Evolutionary conservation across 2,329 filamentous ascomycete species (phyloP).

Genomic region (Alternaria postmessia): DNA sequence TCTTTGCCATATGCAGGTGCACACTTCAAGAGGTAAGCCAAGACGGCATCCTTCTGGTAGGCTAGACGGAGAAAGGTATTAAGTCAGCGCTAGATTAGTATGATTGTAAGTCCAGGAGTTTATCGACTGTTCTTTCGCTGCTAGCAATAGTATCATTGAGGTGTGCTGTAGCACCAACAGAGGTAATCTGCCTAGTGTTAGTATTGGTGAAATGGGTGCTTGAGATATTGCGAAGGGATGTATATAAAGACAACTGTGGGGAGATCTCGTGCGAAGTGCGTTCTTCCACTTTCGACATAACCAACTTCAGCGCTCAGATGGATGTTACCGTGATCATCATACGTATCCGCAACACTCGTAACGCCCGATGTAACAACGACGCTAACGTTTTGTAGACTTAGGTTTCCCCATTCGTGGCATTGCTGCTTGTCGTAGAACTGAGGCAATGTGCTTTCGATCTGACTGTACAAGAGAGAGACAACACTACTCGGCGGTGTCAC

Average conservation of each 20-base stretch:
- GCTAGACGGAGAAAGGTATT: constrained; percentile 55
- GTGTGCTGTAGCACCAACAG: constrained; percentile 64
- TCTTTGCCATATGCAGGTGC: constrained; percentile 18
- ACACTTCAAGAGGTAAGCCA: constrained; percentile 15
- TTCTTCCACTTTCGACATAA: constrained; percentile 29
- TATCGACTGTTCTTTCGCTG: constrained; percentile 55
- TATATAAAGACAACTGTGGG: constrained; percentile 70
- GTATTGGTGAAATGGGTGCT: not conserved
- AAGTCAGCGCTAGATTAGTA: constrained; percentile 53
- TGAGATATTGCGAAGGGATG: not conserved
- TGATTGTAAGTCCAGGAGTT: constrained; percentile 8
- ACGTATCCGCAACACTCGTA: too few species aligned
- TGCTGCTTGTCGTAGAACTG: constrained; percentile 60
- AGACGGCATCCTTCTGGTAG: constrained; percentile 52
- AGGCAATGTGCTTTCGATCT: constrained; percentile 61
- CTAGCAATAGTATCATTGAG: constrained; percentile 43
- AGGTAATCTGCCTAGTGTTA: constrained; percentile 52
- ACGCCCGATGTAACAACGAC: constrained; percentile 44
- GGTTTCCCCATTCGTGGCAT: constrained; percentile 58
- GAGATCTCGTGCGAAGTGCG: constrained; percentile 66
- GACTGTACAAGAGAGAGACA: constrained; percentile 63
- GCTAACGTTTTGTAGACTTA: constrained; percentile 53
- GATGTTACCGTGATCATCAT: too few species aligned
- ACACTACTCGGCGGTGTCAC: constrained; percentile 58
- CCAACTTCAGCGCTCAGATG: too few species aligned